Evolutionary conservation across 371 early-diverging fungal species (phyloP).

Genomic region (Rhizopus arrhizus): DNA sequence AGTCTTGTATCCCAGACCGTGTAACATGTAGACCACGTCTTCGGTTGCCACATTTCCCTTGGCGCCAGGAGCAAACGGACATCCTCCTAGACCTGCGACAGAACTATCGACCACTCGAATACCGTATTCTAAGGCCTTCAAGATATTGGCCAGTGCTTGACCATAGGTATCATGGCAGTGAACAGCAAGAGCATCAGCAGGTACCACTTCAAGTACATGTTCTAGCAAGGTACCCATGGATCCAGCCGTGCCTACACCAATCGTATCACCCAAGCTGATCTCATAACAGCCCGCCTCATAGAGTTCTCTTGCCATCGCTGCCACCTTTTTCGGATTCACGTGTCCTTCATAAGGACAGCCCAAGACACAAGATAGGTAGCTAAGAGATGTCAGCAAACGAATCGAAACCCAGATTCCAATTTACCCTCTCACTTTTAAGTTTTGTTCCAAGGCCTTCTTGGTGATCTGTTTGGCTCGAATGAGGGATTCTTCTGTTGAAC

Average conservation of each 20-base stretch:
- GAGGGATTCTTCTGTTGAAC: constrained; percentile 84
- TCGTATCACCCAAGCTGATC: constrained; percentile 95
- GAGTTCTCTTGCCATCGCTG: constrained; percentile 73
- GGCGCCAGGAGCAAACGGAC: constrained; percentile 96
- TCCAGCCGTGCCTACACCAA: constrained; percentile 90
- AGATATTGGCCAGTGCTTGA: constrained; percentile 94
- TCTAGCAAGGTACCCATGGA: constrained; percentile 76
- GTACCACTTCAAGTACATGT: constrained; percentile 72
- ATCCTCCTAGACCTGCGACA: constrained; percentile 96
- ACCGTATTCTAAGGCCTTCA: constrained; percentile 81
- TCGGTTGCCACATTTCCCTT: constrained; percentile 97
- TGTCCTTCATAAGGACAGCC: constrained; percentile 95
- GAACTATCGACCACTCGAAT: constrained; percentile 92
- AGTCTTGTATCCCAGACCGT: constrained; percentile 83
- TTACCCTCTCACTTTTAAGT: constrained; percentile 80
- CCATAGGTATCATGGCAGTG: constrained; percentile 99
- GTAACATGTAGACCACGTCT: constrained; percentile 93
- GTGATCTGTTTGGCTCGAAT: constrained; percentile 73
- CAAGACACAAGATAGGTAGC: constrained; percentile 90
- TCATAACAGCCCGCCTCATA: constrained; percentile 95
- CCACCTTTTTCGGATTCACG: constrained; percentile 73
- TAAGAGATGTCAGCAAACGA: constrained; percentile 6
- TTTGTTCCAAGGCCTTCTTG: constrained; percentile 67
- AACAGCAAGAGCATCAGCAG: constrained; percentile 80
- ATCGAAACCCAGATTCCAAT: neutral